Base-by-base conservation (phyloP, 2,329 filamentous ascomycete species). In the Tolypocladium ophioglossoides region DNA sequence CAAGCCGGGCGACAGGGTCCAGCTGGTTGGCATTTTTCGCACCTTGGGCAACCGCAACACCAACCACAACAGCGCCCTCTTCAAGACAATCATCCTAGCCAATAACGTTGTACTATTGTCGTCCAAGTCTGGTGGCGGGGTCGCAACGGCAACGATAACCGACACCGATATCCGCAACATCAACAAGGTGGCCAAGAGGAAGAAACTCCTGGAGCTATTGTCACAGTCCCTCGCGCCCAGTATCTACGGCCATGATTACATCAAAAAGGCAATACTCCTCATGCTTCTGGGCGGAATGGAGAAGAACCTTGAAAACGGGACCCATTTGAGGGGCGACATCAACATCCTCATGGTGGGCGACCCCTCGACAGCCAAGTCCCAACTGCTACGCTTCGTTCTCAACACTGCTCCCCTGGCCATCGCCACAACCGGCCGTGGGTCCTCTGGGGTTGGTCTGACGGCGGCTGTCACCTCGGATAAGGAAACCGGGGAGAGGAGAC, bases 281-380 rank as follows among this genome's bases (percentile, higher is more conserved):
- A 95, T 97, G 89, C 79, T 99, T 32, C 77, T 99, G 16, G 89
- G 94, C 65, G 94, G 94, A 55, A 91, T 95, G 80, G 94, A 99
- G 76, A 99, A 99, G 78, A 99, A 99, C 65, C 73, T 99, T 54
- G 94, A 97, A 59, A 99, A 99, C 63, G 94, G 94, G 55, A 97
- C 94, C 1, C 94, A 99, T 80, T 74, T 99, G 68, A 87, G 94
- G 79, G 94, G 94, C 75, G 94, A 99, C 66, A 97, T 99, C 74
- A 99, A 99, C 69, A 96, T 99, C 61, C 79, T 99, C 51, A 97
- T 99, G 94, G 92, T 99, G 46, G 94, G 94, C 73, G 94, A 99
- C 70, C 94, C 94, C 3, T 99, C 94, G 0, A 99, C 94, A 0
- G 94, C 94, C 56, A 99, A 99, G 70, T 99, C 94, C n/a, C 94